phyloP scores from a whole-genome alignment of 768 basidiomycete genomes.

The Rhizopogon vesiculosus region DNA sequence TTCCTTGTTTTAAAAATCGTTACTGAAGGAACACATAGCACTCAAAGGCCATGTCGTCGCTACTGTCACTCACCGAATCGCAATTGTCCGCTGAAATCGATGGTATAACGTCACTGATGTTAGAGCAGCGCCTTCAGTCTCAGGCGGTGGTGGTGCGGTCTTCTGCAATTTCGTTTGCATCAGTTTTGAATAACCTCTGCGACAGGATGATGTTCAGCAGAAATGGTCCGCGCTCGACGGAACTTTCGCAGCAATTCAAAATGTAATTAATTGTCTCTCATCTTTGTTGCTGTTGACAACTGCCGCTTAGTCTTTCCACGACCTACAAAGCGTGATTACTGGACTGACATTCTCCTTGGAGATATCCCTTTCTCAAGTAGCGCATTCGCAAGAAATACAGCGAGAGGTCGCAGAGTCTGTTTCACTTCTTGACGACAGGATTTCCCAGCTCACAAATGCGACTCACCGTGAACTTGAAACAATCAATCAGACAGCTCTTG shows the following conservation, averaged over 20 bases:
- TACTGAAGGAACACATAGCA: constrained; percentile 13
- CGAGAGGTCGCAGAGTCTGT: constrained; percentile 31
- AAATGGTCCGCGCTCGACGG: constrained; percentile 21
- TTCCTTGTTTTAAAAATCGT: neutral
- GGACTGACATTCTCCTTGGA: constrained; percentile 22
- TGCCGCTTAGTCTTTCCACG: constrained; percentile 1
- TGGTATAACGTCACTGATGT: neutral
- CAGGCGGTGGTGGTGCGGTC: constrained; percentile 14
- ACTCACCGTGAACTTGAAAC: constrained; percentile 40
- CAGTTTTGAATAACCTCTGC: constrained; percentile 4
- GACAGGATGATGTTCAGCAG: constrained; percentile 25
- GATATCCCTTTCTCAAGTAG: constrained; percentile 25
- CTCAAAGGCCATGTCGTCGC: constrained; percentile 19
- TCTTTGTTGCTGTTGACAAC: constrained; percentile 16
- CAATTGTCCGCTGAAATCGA: neutral
- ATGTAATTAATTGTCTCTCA: constrained; percentile 13
- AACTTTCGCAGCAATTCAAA: constrained; percentile 24
- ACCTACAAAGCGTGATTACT: neutral
- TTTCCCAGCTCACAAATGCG: constrained; percentile 34
- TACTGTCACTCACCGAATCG: neutral
- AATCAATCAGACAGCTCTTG: constrained; percentile 40
- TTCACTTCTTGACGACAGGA: constrained; percentile 26
- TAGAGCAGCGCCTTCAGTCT: neutral
- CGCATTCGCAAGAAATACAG: constrained; percentile 31
- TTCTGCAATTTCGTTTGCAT: neutral